Evolutionary conservation across 495 filamentous ascomycete genomes (phyloP).

Genomic region (Neurospora intermedia): DNA sequence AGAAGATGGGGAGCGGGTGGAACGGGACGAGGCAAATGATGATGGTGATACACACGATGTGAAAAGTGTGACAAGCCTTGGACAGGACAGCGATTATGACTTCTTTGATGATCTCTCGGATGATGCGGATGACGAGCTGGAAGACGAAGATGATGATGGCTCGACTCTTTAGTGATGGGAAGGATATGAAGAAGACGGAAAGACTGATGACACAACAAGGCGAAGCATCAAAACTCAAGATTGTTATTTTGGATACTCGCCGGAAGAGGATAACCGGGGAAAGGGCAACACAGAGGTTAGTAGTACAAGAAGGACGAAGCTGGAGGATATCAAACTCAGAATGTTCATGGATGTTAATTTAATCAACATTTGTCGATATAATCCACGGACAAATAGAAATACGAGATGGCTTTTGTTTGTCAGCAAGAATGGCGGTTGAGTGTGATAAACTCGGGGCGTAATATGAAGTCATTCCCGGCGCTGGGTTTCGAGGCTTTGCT

Average conservation of each 20-base stretch:
- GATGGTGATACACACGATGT: neutral
- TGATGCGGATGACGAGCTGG: constrained; percentile 31
- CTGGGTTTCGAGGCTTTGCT: neutral
- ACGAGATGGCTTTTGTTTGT: neutral
- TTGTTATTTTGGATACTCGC: neutral
- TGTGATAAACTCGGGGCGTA: neutral
- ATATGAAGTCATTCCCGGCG: neutral
- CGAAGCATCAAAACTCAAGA: neutral
- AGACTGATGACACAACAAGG: neutral
- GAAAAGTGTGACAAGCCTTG: neutral
- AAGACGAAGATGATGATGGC: constrained; percentile 19
- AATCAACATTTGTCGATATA: neutral
- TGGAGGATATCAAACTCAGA: neutral
- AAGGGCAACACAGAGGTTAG: too few relatives aligned
- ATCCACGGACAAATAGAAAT: neutral
- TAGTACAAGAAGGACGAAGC: too few relatives aligned
- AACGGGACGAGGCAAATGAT: neutral
- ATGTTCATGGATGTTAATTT: neutral
- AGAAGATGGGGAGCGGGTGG: neutral
- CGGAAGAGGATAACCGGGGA: neutral
- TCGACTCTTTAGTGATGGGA: neutral
- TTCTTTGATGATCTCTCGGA: constrained; percentile 10
- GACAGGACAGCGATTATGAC: neutral
- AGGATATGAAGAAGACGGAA: neutral
- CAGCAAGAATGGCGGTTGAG: neutral